These are phyloP conservation scores for Sporothrix phasma DNA, from an alignment of 2,329 filamentous ascomycete genomes.

Conservation along the genomic window DNA sequence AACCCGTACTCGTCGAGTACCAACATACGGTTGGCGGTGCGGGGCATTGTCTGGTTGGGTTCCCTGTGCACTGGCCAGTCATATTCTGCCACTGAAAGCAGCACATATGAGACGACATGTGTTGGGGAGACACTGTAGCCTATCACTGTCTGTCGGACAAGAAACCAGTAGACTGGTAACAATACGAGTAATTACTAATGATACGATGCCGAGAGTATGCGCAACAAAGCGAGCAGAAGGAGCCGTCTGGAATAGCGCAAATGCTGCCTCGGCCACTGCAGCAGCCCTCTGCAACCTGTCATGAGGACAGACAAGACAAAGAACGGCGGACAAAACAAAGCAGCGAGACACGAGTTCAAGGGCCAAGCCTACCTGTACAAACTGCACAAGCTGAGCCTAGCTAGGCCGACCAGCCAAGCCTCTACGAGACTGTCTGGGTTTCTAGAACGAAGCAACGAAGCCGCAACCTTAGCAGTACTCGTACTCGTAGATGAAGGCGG, in stretches of 20 bases:
- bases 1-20: too few relatives aligned
- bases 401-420: background rate
- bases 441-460: constrained; percentile 11
- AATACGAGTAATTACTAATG: too few relatives aligned
- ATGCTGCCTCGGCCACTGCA: background rate
- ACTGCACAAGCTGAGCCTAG: background rate
- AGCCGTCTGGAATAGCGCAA: background rate
- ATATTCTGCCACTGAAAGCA: background rate
- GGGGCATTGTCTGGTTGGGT: too few relatives aligned
- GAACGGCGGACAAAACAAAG: background rate
- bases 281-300: background rate
- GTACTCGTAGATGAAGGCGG: constrained; percentile 13
- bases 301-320: background rate
- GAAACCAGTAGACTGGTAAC: too few relatives aligned
- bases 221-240: background rate
- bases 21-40: too few relatives aligned
- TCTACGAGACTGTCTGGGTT: constrained; percentile 4
- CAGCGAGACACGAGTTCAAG: background rate
- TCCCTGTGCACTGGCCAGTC: background rate
- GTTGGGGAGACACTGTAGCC: constrained; percentile 3
- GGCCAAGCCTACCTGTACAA: background rate
- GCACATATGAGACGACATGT: constrained; percentile 1
- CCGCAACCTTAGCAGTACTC: background rate
- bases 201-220: too few relatives aligned
- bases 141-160: too few relatives aligned